Evolutionary conservation across 2,329 filamentous ascomycete genomes (phyloP), one percentile per base, ranked within the genome.

Genomic region (Pseudodiploospora longispora): DNA sequence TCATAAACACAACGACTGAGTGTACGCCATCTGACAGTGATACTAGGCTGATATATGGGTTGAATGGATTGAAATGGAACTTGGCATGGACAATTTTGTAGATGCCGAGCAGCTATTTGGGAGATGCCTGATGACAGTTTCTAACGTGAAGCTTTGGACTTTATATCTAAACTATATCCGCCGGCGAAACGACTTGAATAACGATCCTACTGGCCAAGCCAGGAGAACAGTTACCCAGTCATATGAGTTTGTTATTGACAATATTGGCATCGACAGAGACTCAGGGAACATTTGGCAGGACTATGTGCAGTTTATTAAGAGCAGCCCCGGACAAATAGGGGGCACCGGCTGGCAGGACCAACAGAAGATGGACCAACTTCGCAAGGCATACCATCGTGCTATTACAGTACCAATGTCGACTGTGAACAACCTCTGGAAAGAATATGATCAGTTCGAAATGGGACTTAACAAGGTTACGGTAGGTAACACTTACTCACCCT

Each of bases 361-460:
- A 66, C 93, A 97, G 61, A 98, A 98, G 72, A 95, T 95, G 85
- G 93, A 98, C 56, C 74, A 86, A 54, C 68, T 98, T 41, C 83
- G 93, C 47, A 95, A 94, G 61, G 86, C 87, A 1, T 98, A 96
- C 61, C 90, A 96, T 57, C 84, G 84, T 42, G 91, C 91, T 10
- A 87, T 96, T 46, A 83, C 80, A 52, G 80, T 96, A 34, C 94
- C 94, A 4, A 95, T 88, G 50, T 80, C 83, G 43, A 85, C 84
- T 30, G 80, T 95, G 40, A 87, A 91, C 57, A 78, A 76, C 42
- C 69, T 98, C 10, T 98, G 93, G 94, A 95, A 94, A 62, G 91
- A 98, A 59, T 98, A 98, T 59, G 90, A 97, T 61, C 83, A 87
- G 53, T 98, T 98, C 59, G 93, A 98, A 66, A 89, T 93, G 78